Percentiles rank a stretch among this genome's conserved stretches.
phyloP scores from a whole-genome alignment of 2,329 filamentous ascomycete species.

The Fusarium sp. region DNA sequence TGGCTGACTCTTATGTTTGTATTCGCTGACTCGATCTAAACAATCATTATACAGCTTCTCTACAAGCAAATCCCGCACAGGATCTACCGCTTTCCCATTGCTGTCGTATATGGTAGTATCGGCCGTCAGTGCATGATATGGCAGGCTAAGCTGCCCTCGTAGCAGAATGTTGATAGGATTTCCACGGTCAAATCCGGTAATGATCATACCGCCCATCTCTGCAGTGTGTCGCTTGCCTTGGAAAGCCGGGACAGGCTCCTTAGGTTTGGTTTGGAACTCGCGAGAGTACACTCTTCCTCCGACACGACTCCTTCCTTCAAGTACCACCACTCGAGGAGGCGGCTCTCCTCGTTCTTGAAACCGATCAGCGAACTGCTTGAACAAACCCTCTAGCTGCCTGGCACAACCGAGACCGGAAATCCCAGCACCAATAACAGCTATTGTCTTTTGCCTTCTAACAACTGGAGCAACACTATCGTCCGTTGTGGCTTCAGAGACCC shows the following conservation, averaged over 20 bases:
- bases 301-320: slow-evolving; percentile 89
- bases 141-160: slow-evolving; percentile 87
- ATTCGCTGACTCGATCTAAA: slow-evolving; percentile 89
- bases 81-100: slow-evolving; percentile 81
- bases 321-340: slow-evolving; percentile 79
- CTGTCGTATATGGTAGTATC: slow-evolving; percentile 91
- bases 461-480: slow-evolving; percentile 55
- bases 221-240: slow-evolving; percentile 78
- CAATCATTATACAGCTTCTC: slow-evolving; percentile 97
- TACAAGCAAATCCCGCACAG: slow-evolving; percentile 81
- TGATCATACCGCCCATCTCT: slow-evolving; percentile 98
- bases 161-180: slow-evolving; percentile 94
- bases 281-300: slow-evolving; percentile 95
- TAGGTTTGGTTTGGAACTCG: slow-evolving; percentile 70
- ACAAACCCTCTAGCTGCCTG: slow-evolving; percentile 88
- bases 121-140: slow-evolving; percentile 84
- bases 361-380: slow-evolving; percentile 80
- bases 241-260: slow-evolving; percentile 63
- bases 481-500: slow-evolving; percentile 64
- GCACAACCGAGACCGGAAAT: slow-evolving; percentile 93
- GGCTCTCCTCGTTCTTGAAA: slow-evolving; percentile 75
- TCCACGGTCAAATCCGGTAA: slow-evolving; percentile 95
- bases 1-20: slow-evolving; percentile 81
- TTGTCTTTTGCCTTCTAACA: slow-evolving; percentile 71
- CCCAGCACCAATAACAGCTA: slow-evolving; percentile 92